Base-by-base conservation (phyloP, 331 rosid genomes). In the Acacia pycnantha region DNA sequence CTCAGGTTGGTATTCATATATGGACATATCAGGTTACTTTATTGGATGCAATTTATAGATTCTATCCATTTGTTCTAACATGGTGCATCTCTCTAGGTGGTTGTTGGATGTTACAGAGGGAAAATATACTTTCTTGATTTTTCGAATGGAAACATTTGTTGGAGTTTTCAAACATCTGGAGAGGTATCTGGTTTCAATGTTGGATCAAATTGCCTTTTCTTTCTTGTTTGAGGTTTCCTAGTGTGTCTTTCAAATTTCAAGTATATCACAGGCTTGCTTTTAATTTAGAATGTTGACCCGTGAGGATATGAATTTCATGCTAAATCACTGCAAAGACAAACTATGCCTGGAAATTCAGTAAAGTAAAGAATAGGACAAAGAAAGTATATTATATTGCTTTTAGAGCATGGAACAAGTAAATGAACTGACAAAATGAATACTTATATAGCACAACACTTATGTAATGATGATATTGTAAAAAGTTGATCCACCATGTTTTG, bases 101-200 rank as follows among this genome's bases (percentile, higher is more conserved):
- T 95, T 74, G 97, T 95, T 76, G 98, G 98, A 79, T 90, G 98
- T 85, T 95, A 93, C 91, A 77, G 83, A 82, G 98, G 98, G 70
- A 95, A 90, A 65, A 87, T 95, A 68, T 91, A 95, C 85, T 95
- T 95, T 77, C 92, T 95, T 76, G 97, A 93, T 77, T 88, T 84
- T 83, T 87, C 78, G 70, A 84, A 82, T 72, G 98, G 98, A 67
- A 82, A 74, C 79, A 88, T 89, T 82, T 86, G 82, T 70, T 95
- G 98, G 98, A 87, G 87, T 76, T 95, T 93, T 83, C 94, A 92
- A 85, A 90, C 98, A 21, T 89, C 88, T 40, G 95, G 97, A 3
- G 98, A 95, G 98, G 98, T 94, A 90, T 78, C 47, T 65, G 47
- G 51, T 79, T 85, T 70, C 62, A 74, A 61, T 37, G n/a, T 61